A percentile compares a stretch with the other conserved stretches of the same genome.
These are phyloP conservation scores for Castanea mollissima DNA, from an alignment of 306 rosid genomes.

Conservation along the genomic window DNA sequence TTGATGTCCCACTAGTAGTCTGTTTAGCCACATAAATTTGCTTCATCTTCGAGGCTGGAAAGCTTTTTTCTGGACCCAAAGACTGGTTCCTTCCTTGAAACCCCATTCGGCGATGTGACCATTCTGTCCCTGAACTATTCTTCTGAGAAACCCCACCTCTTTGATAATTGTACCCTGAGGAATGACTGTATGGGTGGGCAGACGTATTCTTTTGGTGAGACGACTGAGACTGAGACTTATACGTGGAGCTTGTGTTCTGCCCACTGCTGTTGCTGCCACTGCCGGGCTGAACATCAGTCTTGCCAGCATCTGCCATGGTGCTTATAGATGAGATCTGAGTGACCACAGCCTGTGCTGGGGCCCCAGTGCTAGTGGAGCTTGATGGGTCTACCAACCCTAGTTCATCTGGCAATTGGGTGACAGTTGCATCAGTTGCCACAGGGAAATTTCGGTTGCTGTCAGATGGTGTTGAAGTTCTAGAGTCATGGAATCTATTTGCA, in stretches of 20 bases:
- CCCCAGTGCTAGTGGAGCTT: conserved; percentile 43
- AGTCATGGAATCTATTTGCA: conserved; percentile 49
- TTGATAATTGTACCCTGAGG: conserved; percentile 63
- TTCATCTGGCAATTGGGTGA: conserved; percentile 72
- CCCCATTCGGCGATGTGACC: conserved; percentile 72
- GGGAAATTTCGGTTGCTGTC: conserved; percentile 57
- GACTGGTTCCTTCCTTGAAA: conserved; percentile 82
- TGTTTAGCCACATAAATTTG: conserved; percentile 94
- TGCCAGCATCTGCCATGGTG: conserved; percentile 37
- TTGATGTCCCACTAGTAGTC: conserved; percentile 54
- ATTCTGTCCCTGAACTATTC: conserved; percentile 64
- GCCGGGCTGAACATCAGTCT: conserved; percentile 47
- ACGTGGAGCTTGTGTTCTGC: conserved; percentile 41
- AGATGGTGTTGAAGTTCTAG: conserved; percentile 52
- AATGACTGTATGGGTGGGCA: conserved; percentile 58
- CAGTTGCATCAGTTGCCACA: conserved; percentile 51
- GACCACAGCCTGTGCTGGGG: conserved; percentile 31
- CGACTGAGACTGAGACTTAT: conserved; percentile 50
- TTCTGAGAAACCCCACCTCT: conserved; percentile 67
- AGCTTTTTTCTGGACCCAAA: conserved; percentile 59
- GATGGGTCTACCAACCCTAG: conserved; percentile 65
- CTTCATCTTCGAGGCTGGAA: conserved; percentile 65
- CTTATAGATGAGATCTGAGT: conserved; percentile 37
- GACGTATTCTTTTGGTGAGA: conserved; percentile 47
- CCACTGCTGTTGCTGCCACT: conserved; percentile 36